A percentile compares a stretch with the other conserved stretches of the same genome.
Evolutionary conservation across 768 basidiomycete species (phyloP).

Genomic region (Cystobasidium ongulense): DNA sequence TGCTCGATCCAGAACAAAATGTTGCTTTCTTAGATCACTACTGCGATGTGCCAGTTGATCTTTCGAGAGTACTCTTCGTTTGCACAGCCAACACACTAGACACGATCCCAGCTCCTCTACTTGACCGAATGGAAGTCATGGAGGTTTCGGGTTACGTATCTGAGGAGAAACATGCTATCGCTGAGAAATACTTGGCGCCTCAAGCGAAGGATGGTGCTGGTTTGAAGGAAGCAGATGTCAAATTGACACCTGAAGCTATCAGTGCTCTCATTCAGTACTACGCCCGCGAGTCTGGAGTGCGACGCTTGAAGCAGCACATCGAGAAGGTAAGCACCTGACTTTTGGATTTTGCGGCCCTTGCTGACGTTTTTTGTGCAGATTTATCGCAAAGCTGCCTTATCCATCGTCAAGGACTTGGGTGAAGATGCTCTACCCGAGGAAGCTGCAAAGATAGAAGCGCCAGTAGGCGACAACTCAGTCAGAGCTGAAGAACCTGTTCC

Average conservation of each 20-base stretch:
- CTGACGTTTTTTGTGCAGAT: slow-evolving; percentile 68
- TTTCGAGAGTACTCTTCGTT: slow-evolving; percentile 92
- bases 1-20: slow-evolving; percentile 71
- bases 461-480: slow-evolving; percentile 43
- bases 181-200: slow-evolving; percentile 85
- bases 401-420: slow-evolving; percentile 79
- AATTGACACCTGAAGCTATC: slow-evolving; percentile 65
- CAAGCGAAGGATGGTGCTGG: slow-evolving; percentile 89
- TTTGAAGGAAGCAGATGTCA: slow-evolving; percentile 72
- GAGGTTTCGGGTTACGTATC: slow-evolving; percentile 60
- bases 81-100: slow-evolving; percentile 91
- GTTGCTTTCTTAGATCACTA: slow-evolving; percentile 68
- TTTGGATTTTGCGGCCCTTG: no score
- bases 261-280: slow-evolving; percentile 92
- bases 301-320: slow-evolving; percentile 95
- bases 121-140: slow-evolving; percentile 86
- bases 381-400: slow-evolving; percentile 89
- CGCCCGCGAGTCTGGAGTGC: slow-evolving; percentile 91
- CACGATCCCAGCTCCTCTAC: slow-evolving; percentile 76
- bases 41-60: slow-evolving; percentile 75
- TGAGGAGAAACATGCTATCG: slow-evolving; percentile 87
- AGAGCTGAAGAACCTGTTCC: slow-evolving; percentile 36
- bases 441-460: slow-evolving; percentile 41
- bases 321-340: slow-evolving; percentile 56
- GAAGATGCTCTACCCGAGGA: slow-evolving; percentile 64